Evolutionary conservation across 148 eudicot species (phyloP).

Genomic region (Nyssa sinensis): DNA sequence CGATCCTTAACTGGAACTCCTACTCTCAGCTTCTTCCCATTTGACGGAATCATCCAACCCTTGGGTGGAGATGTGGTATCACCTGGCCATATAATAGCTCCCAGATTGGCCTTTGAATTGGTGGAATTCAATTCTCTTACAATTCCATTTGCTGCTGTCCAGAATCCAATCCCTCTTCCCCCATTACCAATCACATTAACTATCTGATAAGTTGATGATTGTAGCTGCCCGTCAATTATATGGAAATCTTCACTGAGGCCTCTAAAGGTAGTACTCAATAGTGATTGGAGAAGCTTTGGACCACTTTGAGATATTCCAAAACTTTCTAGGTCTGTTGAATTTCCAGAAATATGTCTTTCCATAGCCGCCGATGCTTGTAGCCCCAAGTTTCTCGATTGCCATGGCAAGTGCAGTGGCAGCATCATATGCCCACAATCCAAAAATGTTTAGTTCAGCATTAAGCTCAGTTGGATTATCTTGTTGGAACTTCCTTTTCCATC

Average conservation of each 20-base stretch:
- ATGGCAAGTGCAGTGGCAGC: constrained; percentile 30
- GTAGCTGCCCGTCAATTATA: constrained; percentile 19
- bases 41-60: not conserved
- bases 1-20: not conserved
- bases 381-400: constrained; percentile 22
- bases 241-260: constrained; percentile 31
- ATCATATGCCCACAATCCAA: constrained; percentile 32
- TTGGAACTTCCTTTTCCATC: constrained; percentile 6
- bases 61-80: not conserved
- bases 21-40: not conserved
- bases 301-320: constrained; percentile 27
- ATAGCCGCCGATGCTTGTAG: not conserved
- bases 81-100: constrained; percentile 28
- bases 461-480: constrained; percentile 1
- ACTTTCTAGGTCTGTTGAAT: constrained; percentile 13
- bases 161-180: constrained; percentile 25
- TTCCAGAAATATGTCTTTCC: not conserved
- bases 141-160: constrained; percentile 22
- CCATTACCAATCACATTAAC: constrained; percentile 25
- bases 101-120: constrained; percentile 11
- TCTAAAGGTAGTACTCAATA: constrained; percentile 16
- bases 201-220: constrained; percentile 22
- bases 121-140: not conserved
- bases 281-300: constrained; percentile 23
- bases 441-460: constrained; percentile 10